Evolutionary conservation across 164 flowering plant genomes (phyloP).

Genomic region (Nymphaea thermarum): DNA sequence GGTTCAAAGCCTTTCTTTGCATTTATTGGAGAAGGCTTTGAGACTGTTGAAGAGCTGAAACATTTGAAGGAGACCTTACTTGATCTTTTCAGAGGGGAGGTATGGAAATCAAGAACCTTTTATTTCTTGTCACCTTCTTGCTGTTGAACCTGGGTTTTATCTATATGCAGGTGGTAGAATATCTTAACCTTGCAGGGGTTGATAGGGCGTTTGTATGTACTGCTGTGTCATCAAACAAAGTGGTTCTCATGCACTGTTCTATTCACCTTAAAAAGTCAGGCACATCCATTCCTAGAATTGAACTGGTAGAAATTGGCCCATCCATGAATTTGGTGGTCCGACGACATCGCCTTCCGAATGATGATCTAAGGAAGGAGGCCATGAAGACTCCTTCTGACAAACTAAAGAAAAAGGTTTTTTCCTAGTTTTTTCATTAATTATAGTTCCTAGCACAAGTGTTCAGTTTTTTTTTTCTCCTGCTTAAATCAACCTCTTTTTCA

Average conservation of each 20-base stretch:
- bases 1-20: slow-evolving; percentile 87
- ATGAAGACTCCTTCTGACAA: slow-evolving; percentile 51
- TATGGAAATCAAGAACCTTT: slow-evolving; percentile 11
- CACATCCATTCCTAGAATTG: slow-evolving; percentile 71
- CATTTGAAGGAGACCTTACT: slow-evolving; percentile 88
- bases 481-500: slow-evolving; percentile 3
- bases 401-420: slow-evolving; percentile 65
- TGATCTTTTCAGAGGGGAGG: slow-evolving; percentile 84
- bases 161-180: slow-evolving; percentile 60
- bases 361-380: slow-evolving; percentile 57
- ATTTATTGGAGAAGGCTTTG: slow-evolving; percentile 87
- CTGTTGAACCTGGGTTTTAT: not conserved
- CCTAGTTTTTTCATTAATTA: not conserved
- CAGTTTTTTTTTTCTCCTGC: not conserved
- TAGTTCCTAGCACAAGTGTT: not conserved
- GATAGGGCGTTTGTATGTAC: slow-evolving; percentile 75
- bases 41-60: slow-evolving; percentile 65
- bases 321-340: slow-evolving; percentile 88
- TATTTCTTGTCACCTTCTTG: not conserved
- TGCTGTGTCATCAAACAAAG: slow-evolving; percentile 56
- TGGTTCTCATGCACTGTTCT: slow-evolving; percentile 77
- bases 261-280: slow-evolving; percentile 81
- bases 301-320: slow-evolving; percentile 89
- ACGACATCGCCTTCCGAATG: slow-evolving; percentile 85
- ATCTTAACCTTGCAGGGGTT: slow-evolving; percentile 74